Conservation (phyloP, 257 asterid species). For the Jaltomata sinuosa region DNA sequence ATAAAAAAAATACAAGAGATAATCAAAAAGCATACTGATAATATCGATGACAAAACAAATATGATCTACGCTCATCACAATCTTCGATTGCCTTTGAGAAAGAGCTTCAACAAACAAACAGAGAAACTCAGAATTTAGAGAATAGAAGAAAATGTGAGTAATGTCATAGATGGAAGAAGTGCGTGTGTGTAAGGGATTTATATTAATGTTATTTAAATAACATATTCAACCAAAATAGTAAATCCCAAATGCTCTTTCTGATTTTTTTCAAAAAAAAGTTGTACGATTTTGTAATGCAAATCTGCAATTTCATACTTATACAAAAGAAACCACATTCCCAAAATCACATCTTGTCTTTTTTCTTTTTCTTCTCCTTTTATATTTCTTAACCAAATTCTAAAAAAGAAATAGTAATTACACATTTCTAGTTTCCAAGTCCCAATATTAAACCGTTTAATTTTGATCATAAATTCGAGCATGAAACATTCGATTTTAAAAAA, state of each 20-base stretch:
- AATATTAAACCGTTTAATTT: too few species aligned
- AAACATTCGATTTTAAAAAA: too few species aligned
- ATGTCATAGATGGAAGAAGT: neutral
- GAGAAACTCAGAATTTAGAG: too few species aligned
- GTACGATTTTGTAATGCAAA: neutral
- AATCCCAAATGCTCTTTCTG: neutral
- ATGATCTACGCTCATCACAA: neutral
- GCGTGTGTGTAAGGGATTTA: neutral
- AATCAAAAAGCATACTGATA: neutral
- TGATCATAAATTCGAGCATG: too few species aligned
- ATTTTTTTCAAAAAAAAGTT: neutral
- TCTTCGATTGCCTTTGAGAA: neutral
- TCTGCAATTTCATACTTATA: neutral
- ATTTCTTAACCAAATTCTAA: too few species aligned
- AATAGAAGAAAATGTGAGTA: neutral
- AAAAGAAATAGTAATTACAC: too few species aligned
- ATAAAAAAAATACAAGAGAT: neutral
- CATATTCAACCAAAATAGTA: neutral
- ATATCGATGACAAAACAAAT: neutral
- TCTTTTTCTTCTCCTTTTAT: too few species aligned
- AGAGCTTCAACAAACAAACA: neutral
- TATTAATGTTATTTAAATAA: too few species aligned
- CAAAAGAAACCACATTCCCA: neutral
- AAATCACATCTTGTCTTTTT: too few species aligned
- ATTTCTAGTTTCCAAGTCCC: too few species aligned